phyloP scores from a whole-genome alignment of 352 stramenopile genomes.

The Pythium rishiriense region DNA sequence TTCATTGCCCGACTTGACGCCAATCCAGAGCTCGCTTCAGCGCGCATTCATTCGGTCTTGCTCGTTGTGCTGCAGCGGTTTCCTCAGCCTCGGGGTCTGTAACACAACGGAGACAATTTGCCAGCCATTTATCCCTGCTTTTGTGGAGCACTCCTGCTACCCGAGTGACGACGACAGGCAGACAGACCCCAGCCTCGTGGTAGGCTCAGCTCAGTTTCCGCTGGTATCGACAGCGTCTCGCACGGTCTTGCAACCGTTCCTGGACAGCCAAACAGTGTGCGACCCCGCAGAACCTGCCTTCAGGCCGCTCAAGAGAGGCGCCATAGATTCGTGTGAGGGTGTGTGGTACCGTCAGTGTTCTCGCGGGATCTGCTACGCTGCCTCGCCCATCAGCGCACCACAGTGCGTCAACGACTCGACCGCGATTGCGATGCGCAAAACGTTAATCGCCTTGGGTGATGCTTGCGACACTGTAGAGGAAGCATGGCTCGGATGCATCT shows the following conservation, averaged over 20 bases:
- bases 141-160: slow-evolving; percentile 9
- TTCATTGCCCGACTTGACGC: slow-evolving; percentile 16
- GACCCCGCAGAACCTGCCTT: neutral
- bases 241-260: slow-evolving; percentile 14
- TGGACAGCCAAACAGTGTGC: slow-evolving; percentile 1
- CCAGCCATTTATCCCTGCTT: neutral
- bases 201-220: slow-evolving; percentile 5
- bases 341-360: slow-evolving; percentile 27
- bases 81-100: slow-evolving; percentile 9
- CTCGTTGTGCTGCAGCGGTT: slow-evolving; percentile 29
- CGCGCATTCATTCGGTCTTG: slow-evolving; percentile 4
- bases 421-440: slow-evolving; percentile 15
- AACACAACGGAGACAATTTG: slow-evolving; percentile 12
- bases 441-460: slow-evolving; percentile 11
- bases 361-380: slow-evolving; percentile 24
- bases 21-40: neutral
- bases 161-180: slow-evolving; percentile 12
- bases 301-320: too few relatives aligned
- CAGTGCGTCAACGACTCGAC: neutral
- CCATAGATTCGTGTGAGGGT: slow-evolving; percentile 20
- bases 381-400: neutral
- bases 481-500: slow-evolving; percentile 32
- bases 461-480: slow-evolving; percentile 26
- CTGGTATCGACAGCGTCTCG: slow-evolving; percentile 12
- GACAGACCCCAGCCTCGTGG: neutral